A percentile compares a stretch with the other conserved stretches of the same genome.
These are phyloP conservation scores for Phycomyces nitens DNA, from an alignment of 192 early-diverging fungal genomes.

Conservation along the genomic window DNA sequence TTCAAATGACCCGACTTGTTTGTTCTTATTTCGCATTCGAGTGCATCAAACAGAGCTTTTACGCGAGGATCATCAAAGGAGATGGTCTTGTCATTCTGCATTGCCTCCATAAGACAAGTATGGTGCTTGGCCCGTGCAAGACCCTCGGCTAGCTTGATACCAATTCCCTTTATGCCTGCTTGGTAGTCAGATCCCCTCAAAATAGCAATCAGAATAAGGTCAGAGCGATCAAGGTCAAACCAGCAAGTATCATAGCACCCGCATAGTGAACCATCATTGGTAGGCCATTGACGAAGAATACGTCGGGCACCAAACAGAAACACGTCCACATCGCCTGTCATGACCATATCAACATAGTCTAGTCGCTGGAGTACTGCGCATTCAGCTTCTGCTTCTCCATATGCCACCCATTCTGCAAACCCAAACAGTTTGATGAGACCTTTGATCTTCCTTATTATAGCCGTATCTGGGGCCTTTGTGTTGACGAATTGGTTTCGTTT, in stretches of 20 bases:
- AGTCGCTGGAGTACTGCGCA: conserved; percentile 26
- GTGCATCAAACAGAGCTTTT: neutral
- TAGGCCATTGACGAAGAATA: conserved; percentile 24
- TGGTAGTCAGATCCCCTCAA: conserved; percentile 25
- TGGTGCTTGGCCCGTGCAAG: conserved; percentile 15
- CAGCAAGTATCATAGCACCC: conserved; percentile 8
- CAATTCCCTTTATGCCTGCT: conserved; percentile 15
- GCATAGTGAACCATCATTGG: neutral
- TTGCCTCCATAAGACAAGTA: conserved; percentile 14
- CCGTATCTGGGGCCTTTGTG: neutral
- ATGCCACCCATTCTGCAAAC: conserved; percentile 24
- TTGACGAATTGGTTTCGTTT: conserved; percentile 19
- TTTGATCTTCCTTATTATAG: neutral
- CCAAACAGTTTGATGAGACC: conserved; percentile 18
- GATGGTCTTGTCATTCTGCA: neutral
- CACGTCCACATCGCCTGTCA: conserved; percentile 35
- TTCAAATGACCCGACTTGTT: neutral
- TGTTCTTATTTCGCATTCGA: neutral
- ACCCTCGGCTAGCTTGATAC: conserved; percentile 8
- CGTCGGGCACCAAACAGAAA: conserved; percentile 36
- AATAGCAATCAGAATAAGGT: conserved; percentile 23
- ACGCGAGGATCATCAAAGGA: conserved; percentile 1
- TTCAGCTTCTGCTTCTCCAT: conserved; percentile 40
- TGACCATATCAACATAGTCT: conserved; percentile 26
- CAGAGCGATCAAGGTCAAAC: conserved; percentile 24